Conservation (phyloP, 192 early-diverging fungal species). For the Umbelopsis ramanniana region DNA sequence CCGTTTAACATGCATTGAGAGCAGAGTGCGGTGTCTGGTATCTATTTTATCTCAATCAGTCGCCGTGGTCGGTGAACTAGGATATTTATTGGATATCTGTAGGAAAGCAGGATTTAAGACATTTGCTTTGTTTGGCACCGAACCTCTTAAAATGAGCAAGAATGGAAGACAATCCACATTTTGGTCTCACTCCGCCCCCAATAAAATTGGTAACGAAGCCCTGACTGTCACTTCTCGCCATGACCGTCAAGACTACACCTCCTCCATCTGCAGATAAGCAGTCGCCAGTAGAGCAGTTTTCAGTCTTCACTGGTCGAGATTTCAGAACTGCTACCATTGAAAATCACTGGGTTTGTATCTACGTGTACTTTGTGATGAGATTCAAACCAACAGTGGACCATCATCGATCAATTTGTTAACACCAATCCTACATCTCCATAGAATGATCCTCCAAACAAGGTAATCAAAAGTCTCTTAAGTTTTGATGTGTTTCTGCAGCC, state of each 20-base stretch:
- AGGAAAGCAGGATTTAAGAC: too few relatives aligned
- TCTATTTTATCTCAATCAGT: too few relatives aligned
- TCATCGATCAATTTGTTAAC: background rate
- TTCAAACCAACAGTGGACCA: background rate
- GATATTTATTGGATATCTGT: too few relatives aligned
- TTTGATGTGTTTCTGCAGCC: background rate
- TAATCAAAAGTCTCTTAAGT: conserved; percentile 1
- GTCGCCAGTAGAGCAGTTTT: background rate
- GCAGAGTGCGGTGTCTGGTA: too few relatives aligned
- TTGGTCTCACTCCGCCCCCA: conserved; percentile 1
- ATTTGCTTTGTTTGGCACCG: too few relatives aligned
- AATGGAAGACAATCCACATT: background rate
- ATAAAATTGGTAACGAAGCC: background rate
- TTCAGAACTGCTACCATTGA: conserved; percentile 52
- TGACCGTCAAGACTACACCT: conserved; percentile 1
- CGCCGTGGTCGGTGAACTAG: too few relatives aligned
- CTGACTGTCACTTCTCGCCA: background rate
- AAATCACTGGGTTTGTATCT: conserved; percentile 50
- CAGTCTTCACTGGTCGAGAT: conserved; percentile 27
- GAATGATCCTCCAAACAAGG: conserved; percentile 58
- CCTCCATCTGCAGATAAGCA: background rate
- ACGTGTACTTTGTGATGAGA: background rate
- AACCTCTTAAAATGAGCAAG: too few relatives aligned
- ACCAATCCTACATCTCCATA: background rate
- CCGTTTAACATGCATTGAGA: too few relatives aligned